phyloP scores from a whole-genome alignment of 352 stramenopile genomes.

The Globisporangium barbulae region DNA sequence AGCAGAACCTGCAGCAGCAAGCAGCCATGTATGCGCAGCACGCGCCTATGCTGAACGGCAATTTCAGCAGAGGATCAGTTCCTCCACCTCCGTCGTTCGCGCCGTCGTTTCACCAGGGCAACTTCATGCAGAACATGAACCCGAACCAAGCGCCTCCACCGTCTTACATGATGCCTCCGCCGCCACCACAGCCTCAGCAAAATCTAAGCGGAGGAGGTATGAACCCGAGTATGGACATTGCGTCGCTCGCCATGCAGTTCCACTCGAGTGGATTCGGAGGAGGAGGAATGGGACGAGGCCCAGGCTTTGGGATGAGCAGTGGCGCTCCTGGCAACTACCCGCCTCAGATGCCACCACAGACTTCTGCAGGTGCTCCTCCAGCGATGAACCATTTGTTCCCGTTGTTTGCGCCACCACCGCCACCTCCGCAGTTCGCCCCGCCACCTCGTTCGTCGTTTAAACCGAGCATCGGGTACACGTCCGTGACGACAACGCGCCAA shows the following conservation, averaged over 20 bases:
- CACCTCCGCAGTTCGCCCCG: conserved; percentile 29
- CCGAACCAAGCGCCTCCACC: conserved; percentile 19
- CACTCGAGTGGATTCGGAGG: conserved; percentile 24
- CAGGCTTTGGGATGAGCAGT: conserved; percentile 25
- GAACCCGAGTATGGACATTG: conserved; percentile 40
- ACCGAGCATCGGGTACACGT: conserved; percentile 78
- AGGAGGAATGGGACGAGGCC: conserved; percentile 9
- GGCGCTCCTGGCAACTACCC: conserved; percentile 6
- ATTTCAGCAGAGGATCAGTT: conserved; percentile 18
- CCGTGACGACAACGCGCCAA: conserved; percentile 55
- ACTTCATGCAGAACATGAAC: conserved; percentile 24
- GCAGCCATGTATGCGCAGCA: conserved; percentile 8
- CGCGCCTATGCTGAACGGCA: conserved; percentile 22
- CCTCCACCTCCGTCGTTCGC: conserved; percentile 6
- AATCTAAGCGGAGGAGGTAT: conserved; percentile 16
- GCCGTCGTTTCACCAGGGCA: conserved; percentile 30
- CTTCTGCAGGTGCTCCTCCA: conserved; percentile 10
- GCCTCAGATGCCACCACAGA: conserved; percentile 29
- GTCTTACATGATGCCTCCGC: conserved; percentile 29
- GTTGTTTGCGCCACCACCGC: conserved; percentile 28
- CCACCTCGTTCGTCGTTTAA: conserved; percentile 47
- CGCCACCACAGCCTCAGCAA: conserved; percentile 18
- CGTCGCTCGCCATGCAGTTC: conserved; percentile 80
- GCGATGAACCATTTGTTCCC: conserved; percentile 34
- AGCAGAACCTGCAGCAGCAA: conserved; percentile 4